Evolutionary conservation across 768 basidiomycete genomes (phyloP).

Genomic region (Suillus brevipes): DNA sequence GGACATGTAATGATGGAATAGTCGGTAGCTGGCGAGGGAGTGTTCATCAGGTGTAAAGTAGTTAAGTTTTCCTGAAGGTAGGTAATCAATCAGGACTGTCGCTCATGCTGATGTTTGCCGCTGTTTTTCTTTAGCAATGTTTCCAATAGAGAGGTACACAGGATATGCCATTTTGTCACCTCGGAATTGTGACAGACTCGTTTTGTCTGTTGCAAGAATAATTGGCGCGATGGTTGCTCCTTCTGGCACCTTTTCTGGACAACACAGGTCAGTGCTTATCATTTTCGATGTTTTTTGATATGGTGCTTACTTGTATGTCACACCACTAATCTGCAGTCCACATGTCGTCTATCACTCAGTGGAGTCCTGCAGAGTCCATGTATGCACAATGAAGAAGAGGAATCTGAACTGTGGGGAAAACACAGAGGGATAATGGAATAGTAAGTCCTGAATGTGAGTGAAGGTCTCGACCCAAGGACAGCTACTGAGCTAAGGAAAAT

Average conservation of each 20-base stretch:
- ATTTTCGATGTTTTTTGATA: neutral
- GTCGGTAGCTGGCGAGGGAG: constrained; percentile 16
- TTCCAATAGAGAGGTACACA: no score
- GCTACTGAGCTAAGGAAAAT: no score
- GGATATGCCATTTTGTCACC: no score
- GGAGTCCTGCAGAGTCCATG: constrained; percentile 7
- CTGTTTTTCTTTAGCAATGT: no score
- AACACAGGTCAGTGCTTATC: neutral
- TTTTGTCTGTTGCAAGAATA: constrained; percentile 43
- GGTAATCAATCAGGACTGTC: constrained; percentile 7
- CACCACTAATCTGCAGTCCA: no score
- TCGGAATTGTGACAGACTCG: constrained; percentile 39
- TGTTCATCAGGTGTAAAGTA: constrained; percentile 3
- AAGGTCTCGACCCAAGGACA: no score
- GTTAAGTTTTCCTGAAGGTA: constrained; percentile 7
- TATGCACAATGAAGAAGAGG: no score
- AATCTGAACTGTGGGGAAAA: no score
- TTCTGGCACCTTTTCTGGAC: constrained; percentile 6
- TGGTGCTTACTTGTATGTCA: constrained; percentile 19
- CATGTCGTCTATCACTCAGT: constrained; percentile 18
- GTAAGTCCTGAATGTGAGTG: no score
- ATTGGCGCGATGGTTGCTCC: constrained; percentile 19
- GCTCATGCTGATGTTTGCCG: no score
- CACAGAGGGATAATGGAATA: no score
- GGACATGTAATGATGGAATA: constrained; percentile 24